Evolutionary conservation across 495 filamentous ascomycete genomes (phyloP).

Genomic region (Xylaria curta): DNA sequence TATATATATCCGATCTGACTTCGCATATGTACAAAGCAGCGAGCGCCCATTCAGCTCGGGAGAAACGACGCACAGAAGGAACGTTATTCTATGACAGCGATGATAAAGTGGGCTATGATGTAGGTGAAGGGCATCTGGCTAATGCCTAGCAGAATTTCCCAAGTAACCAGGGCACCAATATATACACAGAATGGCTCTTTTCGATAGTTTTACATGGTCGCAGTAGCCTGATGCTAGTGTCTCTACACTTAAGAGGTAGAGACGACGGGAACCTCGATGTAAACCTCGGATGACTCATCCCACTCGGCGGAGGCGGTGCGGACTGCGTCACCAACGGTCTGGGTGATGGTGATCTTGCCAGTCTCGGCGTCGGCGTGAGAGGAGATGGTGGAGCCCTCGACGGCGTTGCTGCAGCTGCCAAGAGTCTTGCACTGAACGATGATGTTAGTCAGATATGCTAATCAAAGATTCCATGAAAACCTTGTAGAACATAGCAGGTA

Average conservation of each 20-base stretch:
- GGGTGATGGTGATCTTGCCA: constrained; percentile 19
- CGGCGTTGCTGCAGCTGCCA: constrained; percentile 14
- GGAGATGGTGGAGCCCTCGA: constrained; percentile 9
- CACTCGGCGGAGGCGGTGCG: constrained; percentile 12
- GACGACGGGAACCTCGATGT: constrained; percentile 13
- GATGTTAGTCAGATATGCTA: background rate
- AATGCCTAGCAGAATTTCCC: background rate
- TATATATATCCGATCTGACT: constrained; percentile 20
- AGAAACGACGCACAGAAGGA: constrained; percentile 7
- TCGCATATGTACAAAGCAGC: constrained; percentile 21
- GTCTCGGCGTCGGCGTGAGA: background rate
- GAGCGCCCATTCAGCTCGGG: constrained; percentile 15
- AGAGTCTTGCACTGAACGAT: constrained; percentile 13
- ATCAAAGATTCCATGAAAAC: background rate
- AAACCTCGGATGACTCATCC: constrained; percentile 22
- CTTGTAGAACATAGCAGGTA: background rate
- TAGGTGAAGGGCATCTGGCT: background rate
- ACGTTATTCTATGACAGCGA: constrained; percentile 4
- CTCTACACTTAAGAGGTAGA: constrained; percentile 1
- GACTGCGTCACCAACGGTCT: constrained; percentile 13
- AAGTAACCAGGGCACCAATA: constrained; percentile 19
- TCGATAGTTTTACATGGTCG: background rate
- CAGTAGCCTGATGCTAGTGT: background rate
- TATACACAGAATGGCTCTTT: constrained; percentile 24
- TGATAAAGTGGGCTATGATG: background rate